Percentiles rank a stretch among this genome's conserved stretches.
Conservation (phyloP, 352 stramenopile genomes). For the Globisporangium canariense region DNA sequence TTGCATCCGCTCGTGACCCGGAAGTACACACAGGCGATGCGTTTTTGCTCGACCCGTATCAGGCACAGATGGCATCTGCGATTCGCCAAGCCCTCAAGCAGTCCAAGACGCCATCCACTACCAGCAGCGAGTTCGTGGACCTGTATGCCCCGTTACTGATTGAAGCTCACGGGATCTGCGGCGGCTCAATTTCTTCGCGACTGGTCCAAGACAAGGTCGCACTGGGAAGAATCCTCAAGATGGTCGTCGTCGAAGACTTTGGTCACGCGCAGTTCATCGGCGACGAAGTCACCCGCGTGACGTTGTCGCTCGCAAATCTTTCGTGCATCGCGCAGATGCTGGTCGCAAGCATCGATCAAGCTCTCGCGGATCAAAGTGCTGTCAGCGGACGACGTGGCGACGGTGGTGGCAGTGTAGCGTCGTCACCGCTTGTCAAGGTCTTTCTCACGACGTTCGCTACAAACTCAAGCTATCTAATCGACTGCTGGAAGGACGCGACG, state of each 20-base stretch:
- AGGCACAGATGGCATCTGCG: conserved; percentile 78
- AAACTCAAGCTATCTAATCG: conserved; percentile 34
- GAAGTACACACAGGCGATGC: conserved; percentile 54
- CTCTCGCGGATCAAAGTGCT: conserved; percentile 18
- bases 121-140: conserved; percentile 16
- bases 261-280: conserved; percentile 58
- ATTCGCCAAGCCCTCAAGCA: conserved; percentile 77
- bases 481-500: conserved; percentile 54
- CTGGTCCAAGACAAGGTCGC: conserved; percentile 74
- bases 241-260: conserved; percentile 55
- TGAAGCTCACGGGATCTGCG: conserved; percentile 63
- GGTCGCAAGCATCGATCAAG: conserved; percentile 34
- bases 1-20: conserved; percentile 55
- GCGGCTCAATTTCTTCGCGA: conserved; percentile 42
- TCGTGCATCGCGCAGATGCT: conserved; percentile 57
- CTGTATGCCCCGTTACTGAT: conserved; percentile 70
- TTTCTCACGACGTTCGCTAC: conserved; percentile 46
- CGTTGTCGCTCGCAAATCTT: conserved; percentile 59
- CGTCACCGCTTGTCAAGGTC: conserved; percentile 48
- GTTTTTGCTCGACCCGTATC: conserved; percentile 76
- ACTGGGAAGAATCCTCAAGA: conserved; percentile 59
- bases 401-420: conserved; percentile 20
- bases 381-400: background rate
- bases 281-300: conserved; percentile 52
- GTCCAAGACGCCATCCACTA: conserved; percentile 20